Base-by-base conservation (phyloP, 1,284 basidiomycete species). In the Puccinia triticina region DNA sequence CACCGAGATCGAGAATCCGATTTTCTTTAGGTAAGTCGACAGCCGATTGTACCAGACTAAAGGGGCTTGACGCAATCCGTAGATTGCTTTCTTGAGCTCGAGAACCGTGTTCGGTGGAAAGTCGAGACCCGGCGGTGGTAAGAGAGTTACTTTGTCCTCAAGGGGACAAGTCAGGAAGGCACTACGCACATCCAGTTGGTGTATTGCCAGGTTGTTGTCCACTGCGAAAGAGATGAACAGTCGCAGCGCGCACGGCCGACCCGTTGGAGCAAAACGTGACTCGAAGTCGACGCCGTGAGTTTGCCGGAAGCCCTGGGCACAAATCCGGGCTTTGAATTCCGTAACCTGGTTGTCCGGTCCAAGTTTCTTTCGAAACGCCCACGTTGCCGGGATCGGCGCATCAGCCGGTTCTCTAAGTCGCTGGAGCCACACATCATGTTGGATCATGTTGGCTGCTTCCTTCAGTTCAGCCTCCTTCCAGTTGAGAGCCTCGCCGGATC, bases 291-390 rank as follows among this genome's bases (percentile, higher is more conserved):
- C n/a, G 16, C 83, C 83, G 21, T 64, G n/a, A 23, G 16, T 43
- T 61, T 84, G 83, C 4, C 40, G 21, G 76, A 67, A 84, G 53
- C 83, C 83, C 48, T 81, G 64, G 48, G 72, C 83, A 40, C 83
- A 82, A n/a, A 83, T 73, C 34, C 83, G 18, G 10, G 78, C 83
- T 61, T 84, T 83, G 57, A 79, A 83, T 55, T 74, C 43, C 16
- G 43, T 72, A 34, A 73, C 34, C 40, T 53, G 16, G 37, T 75
- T 81, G 16, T 64, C n/a, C 8, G 48, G n/a, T 14, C 66, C 57
- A 46, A 37, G 29, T 46, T 46, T 46, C 43, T 46, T 46, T 46
- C 43, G 43, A 46, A 46, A 46, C 7, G 43, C 43, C 43, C 57
- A 81, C 80, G 23, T 55, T 21, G 14, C 7, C 53, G 23, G 23